Base-by-base conservation (phyloP, 331 rosid species). In the Stylosanthes scabra region DNA sequence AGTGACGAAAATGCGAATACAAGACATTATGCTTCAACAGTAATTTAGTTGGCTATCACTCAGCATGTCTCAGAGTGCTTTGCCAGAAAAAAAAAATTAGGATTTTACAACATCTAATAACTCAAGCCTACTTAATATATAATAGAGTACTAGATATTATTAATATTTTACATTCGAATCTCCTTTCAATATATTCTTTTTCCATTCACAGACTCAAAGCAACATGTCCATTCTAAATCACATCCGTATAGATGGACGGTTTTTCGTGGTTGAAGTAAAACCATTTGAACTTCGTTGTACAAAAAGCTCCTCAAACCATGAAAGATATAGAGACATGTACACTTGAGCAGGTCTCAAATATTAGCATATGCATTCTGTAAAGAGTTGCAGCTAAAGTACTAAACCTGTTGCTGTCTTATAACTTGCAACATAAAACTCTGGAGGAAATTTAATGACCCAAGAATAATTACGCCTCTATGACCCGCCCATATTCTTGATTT, bases 401-500 rank as follows among this genome's bases (percentile, higher is more conserved):
- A 25, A 37, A 61, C 8, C 50, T 62, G 34, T 61, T 42, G 45
- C 40, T 37, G 64, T 50, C 70, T 63, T 59, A 69, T 64, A 69
- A 12, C 51, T 68, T 55, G 14, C 64, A 61, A 74, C 51, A 42
- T 47, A 69, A 68, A 68, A 44, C 9, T 59, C 1, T 27, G 74
- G 42, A 11, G 9, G 28, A 37, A 72, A 72, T 72, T 41, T 9
- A 72, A 59, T 47, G 11, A 9, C 8, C 39, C 66, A 59, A 59
- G 55, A 31, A 63, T 37, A 63, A 62, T 13, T 28, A 56, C 25
- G 41, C 50, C 63, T 47, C 74, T 68, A 58, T 64, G 63, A 37
- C 44, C 68, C 15, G 67, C 55, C 55, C 58, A n/a, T 60, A 44
- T 28, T 60, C 76, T 55, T 68, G 65, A 74, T 44, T 80, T 40